These are phyloP conservation scores for Cryptosporidium parvum DNA, from an alignment of 169 alveolate species.

Conservation along the genomic window DNA sequence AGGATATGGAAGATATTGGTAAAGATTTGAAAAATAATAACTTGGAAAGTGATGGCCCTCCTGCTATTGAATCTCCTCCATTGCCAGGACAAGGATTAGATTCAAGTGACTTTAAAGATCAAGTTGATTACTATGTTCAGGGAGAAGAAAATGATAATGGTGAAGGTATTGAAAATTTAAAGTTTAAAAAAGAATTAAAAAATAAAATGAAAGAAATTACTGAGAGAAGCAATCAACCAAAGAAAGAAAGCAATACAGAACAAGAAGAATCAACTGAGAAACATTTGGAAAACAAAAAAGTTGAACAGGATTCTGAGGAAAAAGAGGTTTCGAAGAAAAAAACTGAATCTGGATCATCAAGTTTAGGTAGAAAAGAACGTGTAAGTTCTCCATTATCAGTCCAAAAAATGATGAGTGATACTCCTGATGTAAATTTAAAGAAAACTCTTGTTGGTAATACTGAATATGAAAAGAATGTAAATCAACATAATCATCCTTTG, in stretches of 20 bases:
- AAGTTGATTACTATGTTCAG: conserved; percentile 6
- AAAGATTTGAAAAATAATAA: not conserved
- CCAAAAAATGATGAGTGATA: conserved; percentile 14
- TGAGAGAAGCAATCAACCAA: conserved; percentile 1
- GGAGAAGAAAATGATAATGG: conserved; percentile 11
- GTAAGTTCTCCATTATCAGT: conserved; percentile 16
- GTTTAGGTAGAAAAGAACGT: conserved; percentile 38
- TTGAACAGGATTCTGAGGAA: not conserved
- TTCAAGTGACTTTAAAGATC: not conserved
- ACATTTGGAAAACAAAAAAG: not conserved
- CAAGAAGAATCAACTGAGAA: not conserved
- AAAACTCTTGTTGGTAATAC: conserved; percentile 47
- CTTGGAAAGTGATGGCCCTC: not conserved
- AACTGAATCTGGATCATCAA: not conserved
- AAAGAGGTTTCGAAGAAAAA: not conserved
- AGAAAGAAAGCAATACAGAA: not conserved
- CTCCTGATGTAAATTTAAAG: not conserved
- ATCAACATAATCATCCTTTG: conserved; percentile 30
- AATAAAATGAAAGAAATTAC: conserved; percentile 14
- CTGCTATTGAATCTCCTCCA: conserved; percentile 22
- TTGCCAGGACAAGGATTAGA: not conserved
- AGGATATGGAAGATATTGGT: not conserved
- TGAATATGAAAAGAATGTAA: conserved; percentile 33
- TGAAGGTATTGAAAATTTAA: not conserved
- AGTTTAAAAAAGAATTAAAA: conserved; percentile 24